Conservation (phyloP, 2,329 filamentous ascomycete genomes). For the Hymenoscyphus albidus region DNA sequence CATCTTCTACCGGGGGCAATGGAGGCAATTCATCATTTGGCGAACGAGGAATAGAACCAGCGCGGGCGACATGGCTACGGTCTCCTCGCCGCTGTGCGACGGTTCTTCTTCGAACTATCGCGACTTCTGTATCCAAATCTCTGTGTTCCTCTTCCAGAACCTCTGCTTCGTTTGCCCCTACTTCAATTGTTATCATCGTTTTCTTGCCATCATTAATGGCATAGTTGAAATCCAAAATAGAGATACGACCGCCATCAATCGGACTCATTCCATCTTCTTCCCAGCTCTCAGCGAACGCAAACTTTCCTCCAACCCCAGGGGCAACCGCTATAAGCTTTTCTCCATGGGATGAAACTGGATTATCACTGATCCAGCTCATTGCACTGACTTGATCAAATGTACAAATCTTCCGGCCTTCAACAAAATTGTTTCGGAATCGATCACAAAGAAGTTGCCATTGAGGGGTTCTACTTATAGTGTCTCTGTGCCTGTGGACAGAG, state of each 20-base stretch:
- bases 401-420: slow-evolving; percentile 62
- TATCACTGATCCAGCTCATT: slow-evolving; percentile 67
- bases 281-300: slow-evolving; percentile 39
- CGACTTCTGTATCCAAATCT: slow-evolving; percentile 73
- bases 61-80: slow-evolving; percentile 46
- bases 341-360: slow-evolving; percentile 44
- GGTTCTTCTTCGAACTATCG: slow-evolving; percentile 71
- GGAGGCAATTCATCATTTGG: slow-evolving; percentile 23
- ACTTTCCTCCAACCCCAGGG: slow-evolving; percentile 59
- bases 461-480: slow-evolving; percentile 43
- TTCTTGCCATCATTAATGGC: slow-evolving; percentile 51
- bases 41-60: slow-evolving; percentile 39
- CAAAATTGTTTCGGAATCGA: slow-evolving; percentile 65
- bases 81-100: slow-evolving; percentile 57
- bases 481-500: slow-evolving; percentile 23
- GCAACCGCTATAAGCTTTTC: slow-evolving; percentile 68
- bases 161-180: slow-evolving; percentile 67
- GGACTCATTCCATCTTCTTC: slow-evolving; percentile 72
- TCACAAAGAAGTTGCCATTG: slow-evolving; percentile 69
- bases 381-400: slow-evolving; percentile 63
- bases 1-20: slow-evolving; percentile 26
- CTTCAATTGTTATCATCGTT: slow-evolving; percentile 64
- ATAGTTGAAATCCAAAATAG: slow-evolving; percentile 71
- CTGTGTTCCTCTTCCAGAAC: slow-evolving; percentile 68
- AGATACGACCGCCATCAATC: slow-evolving; percentile 72